Evolutionary conservation across 1,284 basidiomycete species (phyloP), one percentile per base, ranked within the genome.

Genomic region (Trichosporon coremiiforme): DNA sequence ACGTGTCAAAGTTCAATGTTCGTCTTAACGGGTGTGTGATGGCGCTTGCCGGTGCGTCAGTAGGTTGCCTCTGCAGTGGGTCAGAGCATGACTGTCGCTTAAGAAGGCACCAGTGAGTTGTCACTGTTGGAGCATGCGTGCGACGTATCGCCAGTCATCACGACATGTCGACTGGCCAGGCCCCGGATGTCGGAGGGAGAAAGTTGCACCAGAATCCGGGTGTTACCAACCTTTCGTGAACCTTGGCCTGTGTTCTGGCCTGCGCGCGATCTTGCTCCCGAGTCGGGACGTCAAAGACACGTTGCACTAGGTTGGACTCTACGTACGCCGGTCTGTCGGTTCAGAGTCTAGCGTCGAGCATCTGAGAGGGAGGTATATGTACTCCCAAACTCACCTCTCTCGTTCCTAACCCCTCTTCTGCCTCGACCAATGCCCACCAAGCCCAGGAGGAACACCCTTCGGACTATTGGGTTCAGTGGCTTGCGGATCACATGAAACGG

Each of bases 171-270:
- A 2, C 41, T 15, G 41, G 41, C 41, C 15, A 45, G 41, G 41
- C 41, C 41, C 41, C 41, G 41, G 41, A 7, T 15, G 41, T n/a
- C 15, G 41, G 41, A 45, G n/a, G 41, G 41, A n/a, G 41, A 17
- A 45, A 45, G 41, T 45, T 45, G 15, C 15, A 15, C 41, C 41
- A 45, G 17, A 45, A 15, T 45, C 41, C 41, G 41, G 41, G 41
- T 45, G 41, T 45, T 45, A 45, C 41, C 41, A 45, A 45, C 41
- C 41, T 45, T 45, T 45, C 41, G 41, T 45, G 41, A 15, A 45
- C 36, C 36, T 45, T 45, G 41, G 15, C 15, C 41, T 17, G 41
- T 15, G 2, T 45, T n/a, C 41, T 45, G 41, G 41, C 41, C 41
- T 12, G 8, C 2, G 12, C 33, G 33, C 33, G 33, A 15, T 41